Evolutionary conservation across 148 eudicot genomes (phyloP).

Genomic region (Rhododendron kiyosumense): DNA sequence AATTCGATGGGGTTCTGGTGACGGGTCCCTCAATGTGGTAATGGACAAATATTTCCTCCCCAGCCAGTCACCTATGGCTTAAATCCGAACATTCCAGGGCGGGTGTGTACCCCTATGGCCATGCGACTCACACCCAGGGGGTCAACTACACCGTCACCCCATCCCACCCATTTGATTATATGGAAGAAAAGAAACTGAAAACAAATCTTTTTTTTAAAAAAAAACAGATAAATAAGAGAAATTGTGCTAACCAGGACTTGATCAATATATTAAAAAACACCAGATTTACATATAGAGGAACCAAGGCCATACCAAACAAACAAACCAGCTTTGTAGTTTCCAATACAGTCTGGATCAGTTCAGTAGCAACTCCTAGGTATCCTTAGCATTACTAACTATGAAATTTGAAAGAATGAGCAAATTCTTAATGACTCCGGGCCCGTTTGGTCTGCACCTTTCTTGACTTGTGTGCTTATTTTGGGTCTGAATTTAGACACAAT

Average conservation of each 20-base stretch:
- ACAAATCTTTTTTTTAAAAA: too few species aligned
- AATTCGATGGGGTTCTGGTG: background rate
- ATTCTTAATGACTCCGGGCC: background rate
- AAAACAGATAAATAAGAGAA: background rate
- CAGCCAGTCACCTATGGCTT: background rate
- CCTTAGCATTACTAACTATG: background rate
- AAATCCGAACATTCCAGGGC: background rate
- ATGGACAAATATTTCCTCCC: background rate
- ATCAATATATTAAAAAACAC: background rate
- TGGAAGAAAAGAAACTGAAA: too few species aligned
- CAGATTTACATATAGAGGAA: background rate
- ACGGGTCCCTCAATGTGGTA: background rate
- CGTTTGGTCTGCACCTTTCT: background rate
- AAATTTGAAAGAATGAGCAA: background rate
- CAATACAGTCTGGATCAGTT: background rate
- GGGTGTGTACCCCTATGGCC: background rate
- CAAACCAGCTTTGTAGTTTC: background rate
- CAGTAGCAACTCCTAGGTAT: background rate
- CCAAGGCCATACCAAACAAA: background rate
- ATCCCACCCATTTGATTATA: background rate
- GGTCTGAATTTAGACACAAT: background rate
- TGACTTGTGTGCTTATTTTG: background rate
- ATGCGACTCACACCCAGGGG: background rate
- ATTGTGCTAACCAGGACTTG: background rate
- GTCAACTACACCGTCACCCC: background rate